Conservation (phyloP, 805 yeast genomes). For the Diddensiella transvaalensis region DNA sequence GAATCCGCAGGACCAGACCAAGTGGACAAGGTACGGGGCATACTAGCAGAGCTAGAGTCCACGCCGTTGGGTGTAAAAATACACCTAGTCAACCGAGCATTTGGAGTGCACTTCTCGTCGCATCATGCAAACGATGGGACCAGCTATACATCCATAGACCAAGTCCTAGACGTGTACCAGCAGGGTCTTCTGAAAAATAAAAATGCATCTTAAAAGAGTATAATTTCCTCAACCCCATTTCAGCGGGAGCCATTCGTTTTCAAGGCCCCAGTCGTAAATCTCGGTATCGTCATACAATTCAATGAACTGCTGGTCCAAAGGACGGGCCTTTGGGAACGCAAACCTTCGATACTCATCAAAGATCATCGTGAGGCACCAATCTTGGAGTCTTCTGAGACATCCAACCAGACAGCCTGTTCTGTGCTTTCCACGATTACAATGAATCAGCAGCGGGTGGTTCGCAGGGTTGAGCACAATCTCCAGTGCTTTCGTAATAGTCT, state of each 20-base stretch:
- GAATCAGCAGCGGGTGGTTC: conserved; percentile 89
- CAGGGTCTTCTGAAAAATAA: too few species aligned
- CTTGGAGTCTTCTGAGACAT: conserved; percentile 80
- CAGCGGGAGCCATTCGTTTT: conserved; percentile 61
- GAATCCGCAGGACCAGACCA: conserved; percentile 3
- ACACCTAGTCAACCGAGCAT: too few species aligned
- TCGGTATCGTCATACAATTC: conserved; percentile 76
- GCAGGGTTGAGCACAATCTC: conserved; percentile 76
- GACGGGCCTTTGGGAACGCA: conserved; percentile 92
- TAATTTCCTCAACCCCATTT: too few species aligned
- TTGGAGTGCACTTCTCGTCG: too few species aligned
- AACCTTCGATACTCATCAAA: conserved; percentile 93
- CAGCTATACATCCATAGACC: too few species aligned
- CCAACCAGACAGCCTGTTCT: conserved; percentile 96
- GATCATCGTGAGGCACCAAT: conserved; percentile 91
- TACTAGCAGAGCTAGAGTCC: conserved; percentile 10
- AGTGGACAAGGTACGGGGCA: neutral
- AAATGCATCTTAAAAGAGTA: too few species aligned
- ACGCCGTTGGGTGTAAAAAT: too few species aligned
- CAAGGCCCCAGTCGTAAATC: conserved; percentile 51
- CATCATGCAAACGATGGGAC: too few species aligned
- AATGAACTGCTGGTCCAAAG: conserved; percentile 92
- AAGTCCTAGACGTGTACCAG: too few species aligned
- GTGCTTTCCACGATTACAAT: conserved; percentile 95
- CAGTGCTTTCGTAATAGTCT: conserved; percentile 72